phyloP scores from a whole-genome alignment of 306 rosid genomes.

The Prunus davidiana region DNA sequence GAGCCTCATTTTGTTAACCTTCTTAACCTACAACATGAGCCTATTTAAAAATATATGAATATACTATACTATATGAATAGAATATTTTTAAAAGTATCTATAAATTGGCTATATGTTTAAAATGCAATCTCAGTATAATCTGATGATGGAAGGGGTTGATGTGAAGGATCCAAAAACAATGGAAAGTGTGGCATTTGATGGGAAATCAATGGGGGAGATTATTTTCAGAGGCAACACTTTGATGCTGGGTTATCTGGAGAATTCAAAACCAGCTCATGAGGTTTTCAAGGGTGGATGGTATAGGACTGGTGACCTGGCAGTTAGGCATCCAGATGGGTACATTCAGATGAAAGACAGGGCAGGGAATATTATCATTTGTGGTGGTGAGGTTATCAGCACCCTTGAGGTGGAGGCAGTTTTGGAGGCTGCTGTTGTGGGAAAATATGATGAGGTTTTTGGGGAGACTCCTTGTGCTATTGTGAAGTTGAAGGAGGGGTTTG shows the following conservation, averaged over 20 bases:
- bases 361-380: constrained; percentile 39
- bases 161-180: constrained; percentile 61
- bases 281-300: constrained; percentile 75
- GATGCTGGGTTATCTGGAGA: constrained; percentile 60
- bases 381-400: constrained; percentile 53
- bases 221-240: constrained; percentile 61
- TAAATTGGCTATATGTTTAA: too few species aligned
- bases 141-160: constrained; percentile 51
- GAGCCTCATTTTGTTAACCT: too few species aligned
- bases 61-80: too few species aligned
- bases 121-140: constrained; percentile 9
- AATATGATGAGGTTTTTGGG: constrained; percentile 29
- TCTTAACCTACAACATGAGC: too few species aligned
- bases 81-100: too few species aligned
- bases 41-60: too few species aligned
- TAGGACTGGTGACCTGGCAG: constrained; percentile 67
- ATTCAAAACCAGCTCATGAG: constrained; percentile 37
- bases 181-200: constrained; percentile 60
- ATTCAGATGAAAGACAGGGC: constrained; percentile 75
- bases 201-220: constrained; percentile 70
- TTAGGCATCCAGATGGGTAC: constrained; percentile 45
- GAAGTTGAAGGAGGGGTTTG: constrained; percentile 49
- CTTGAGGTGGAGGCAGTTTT: constrained; percentile 67
- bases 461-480: constrained; percentile 53
- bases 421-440: constrained; percentile 76